Evolutionary conservation across 1,284 basidiomycete species (phyloP).

Genomic region (Hortiboletus rubellus): DNA sequence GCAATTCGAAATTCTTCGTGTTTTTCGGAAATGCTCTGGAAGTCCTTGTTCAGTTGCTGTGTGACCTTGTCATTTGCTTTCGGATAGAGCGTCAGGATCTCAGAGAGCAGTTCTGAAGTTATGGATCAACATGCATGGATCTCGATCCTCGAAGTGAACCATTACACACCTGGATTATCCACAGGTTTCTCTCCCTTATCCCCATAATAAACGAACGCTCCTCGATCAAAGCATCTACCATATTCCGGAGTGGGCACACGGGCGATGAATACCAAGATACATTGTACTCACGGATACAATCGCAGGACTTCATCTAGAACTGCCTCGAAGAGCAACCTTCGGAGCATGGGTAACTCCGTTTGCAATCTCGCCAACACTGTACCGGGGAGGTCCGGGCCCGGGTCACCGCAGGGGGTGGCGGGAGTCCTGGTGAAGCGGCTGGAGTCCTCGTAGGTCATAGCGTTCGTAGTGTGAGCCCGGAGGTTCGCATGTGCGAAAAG

Average conservation of each 20-base stretch:
- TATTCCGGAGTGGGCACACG: neutral
- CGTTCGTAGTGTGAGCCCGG: too few species aligned
- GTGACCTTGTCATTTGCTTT: too few species aligned
- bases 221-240: constrained; percentile 20
- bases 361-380: neutral
- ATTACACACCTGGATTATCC: constrained; percentile 12
- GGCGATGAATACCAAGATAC: neutral
- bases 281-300: constrained; percentile 30
- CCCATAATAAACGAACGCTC: constrained; percentile 5
- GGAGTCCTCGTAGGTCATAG: too few species aligned
- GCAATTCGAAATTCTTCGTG: too few species aligned
- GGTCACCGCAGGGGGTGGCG: too few species aligned
- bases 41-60: too few species aligned
- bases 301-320: constrained; percentile 20
- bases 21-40: too few species aligned
- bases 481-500: too few species aligned
- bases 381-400: too few species aligned
- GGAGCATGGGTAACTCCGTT: constrained; percentile 3
- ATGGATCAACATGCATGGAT: neutral
- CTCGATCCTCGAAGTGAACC: neutral
- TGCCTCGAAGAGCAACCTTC: constrained; percentile 23
- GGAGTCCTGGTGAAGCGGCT: too few species aligned
- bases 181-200: neutral
- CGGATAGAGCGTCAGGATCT: too few species aligned
- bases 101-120: too few species aligned